These are phyloP conservation scores for Acer negundo DNA, from an alignment of 345 rosid species.

Conservation along the genomic window DNA sequence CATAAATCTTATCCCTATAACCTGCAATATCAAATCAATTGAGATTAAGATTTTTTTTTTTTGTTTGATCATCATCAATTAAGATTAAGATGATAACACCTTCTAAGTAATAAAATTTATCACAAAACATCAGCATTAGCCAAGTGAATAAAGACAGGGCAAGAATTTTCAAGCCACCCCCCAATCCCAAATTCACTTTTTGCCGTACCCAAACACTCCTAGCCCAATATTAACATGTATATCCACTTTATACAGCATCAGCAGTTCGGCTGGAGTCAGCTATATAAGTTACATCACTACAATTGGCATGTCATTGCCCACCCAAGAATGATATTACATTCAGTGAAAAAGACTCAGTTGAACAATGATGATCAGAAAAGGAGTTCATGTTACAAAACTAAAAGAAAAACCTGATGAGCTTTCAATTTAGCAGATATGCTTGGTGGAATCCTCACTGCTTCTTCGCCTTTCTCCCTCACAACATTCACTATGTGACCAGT, in stretches of 20 bases:
- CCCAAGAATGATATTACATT: not conserved
- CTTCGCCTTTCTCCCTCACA: constrained; percentile 95
- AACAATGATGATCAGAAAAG: not conserved
- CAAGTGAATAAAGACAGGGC: not conserved
- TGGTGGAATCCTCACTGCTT: constrained; percentile 80
- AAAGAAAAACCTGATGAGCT: constrained; percentile 81
- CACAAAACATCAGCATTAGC: constrained; percentile 9
- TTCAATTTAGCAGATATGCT: constrained; percentile 90
- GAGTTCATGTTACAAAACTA: constrained; percentile 9
- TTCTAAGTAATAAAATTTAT: not conserved
- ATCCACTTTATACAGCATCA: not conserved
- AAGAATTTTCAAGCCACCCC: not conserved
- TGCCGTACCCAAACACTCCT: not conserved
- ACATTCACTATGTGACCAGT: constrained; percentile 95
- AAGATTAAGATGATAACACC: constrained; percentile 18
- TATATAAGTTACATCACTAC: not conserved
- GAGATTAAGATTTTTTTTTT: constrained; percentile 13
- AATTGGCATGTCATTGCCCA: not conserved
- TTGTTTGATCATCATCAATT: not conserved
- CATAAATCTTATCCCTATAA: constrained; percentile 92
- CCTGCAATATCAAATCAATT: constrained; percentile 52
- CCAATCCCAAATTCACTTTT: not conserved
- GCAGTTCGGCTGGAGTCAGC: not conserved
- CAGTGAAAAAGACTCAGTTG: not conserved
- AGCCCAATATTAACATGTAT: not conserved